phyloP scores from a whole-genome alignment of 139 green algal genomes.

The Picochlorum sp. region DNA sequence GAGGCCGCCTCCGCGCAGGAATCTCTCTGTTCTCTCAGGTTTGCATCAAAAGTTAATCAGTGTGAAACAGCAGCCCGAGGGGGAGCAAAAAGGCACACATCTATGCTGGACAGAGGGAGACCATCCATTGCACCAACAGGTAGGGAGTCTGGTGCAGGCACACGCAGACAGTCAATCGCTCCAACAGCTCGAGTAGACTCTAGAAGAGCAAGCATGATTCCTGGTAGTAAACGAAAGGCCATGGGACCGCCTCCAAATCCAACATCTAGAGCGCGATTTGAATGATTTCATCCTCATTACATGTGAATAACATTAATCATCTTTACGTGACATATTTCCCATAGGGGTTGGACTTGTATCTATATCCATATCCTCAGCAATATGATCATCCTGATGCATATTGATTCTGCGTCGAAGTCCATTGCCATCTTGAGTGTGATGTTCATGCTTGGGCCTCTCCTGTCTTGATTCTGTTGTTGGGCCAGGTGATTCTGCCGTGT shows the following conservation, averaged over 20 bases:
- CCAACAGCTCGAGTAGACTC: slow-evolving; percentile 1
- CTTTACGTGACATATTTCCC: neutral
- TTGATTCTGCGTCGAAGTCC: slow-evolving; percentile 2
- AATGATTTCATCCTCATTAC: neutral
- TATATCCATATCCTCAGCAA: neutral
- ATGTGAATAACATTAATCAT: slow-evolving; percentile 3
- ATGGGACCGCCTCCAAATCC: slow-evolving; percentile 6
- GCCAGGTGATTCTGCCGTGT: neutral
- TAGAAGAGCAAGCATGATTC: slow-evolving; percentile 15
- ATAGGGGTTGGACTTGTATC: neutral
- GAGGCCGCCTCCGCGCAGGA: slow-evolving; percentile 65
- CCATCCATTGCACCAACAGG: neutral
- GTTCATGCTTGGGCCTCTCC: neutral
- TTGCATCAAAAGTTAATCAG: slow-evolving; percentile 78
- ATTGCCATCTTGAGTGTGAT: neutral
- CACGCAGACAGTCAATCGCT: neutral
- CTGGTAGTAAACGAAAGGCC: slow-evolving; percentile 1
- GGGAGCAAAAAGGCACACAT: slow-evolving; percentile 36
- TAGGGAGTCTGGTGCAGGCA: neutral
- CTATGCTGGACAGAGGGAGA: neutral
- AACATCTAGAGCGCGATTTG: neutral
- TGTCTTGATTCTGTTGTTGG: neutral
- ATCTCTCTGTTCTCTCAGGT: slow-evolving; percentile 79
- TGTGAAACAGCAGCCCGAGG: slow-evolving; percentile 71
- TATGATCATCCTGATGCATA: neutral